phyloP scores from a whole-genome alignment of 192 early-diverging fungal genomes.

The Backusella tarrabulga region DNA sequence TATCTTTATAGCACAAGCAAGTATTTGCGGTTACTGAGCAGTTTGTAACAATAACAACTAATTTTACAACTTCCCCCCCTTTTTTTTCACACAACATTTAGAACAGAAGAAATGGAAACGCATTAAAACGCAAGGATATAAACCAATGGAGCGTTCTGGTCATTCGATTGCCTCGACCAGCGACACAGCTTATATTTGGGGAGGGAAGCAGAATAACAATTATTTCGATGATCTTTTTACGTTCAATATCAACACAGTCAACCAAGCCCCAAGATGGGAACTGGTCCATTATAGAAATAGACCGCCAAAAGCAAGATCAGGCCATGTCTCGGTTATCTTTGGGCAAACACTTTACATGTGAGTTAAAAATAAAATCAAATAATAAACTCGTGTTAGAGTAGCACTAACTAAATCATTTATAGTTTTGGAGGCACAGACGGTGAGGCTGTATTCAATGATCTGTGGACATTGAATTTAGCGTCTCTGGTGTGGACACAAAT shows the following conservation, averaged over 20 bases:
- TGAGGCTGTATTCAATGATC: conserved; percentile 50
- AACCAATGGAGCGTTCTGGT: conserved; percentile 38
- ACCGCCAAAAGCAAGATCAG: conserved; percentile 22
- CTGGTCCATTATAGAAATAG: conserved; percentile 10
- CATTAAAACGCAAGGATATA: conserved; percentile 31
- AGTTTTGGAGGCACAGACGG: conserved; percentile 59
- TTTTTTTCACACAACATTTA: background rate
- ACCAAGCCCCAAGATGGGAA: conserved; percentile 10
- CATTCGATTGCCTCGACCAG: conserved; percentile 44
- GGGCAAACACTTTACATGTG: conserved; percentile 24
- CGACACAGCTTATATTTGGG: conserved; percentile 43
- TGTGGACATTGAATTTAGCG: conserved; percentile 50
- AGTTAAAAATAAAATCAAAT: background rate
- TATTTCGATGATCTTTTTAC: conserved; percentile 46
- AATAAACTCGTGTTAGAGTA: conserved; percentile 8
- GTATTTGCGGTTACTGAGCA: background rate
- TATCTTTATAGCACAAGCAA: conserved; percentile 36
- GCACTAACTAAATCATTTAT: background rate
- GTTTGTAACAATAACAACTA: background rate
- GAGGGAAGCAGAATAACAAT: conserved; percentile 37
- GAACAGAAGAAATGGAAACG: conserved; percentile 41
- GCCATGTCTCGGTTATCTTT: conserved; percentile 18
- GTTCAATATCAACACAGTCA: conserved; percentile 38
- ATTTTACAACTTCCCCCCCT: background rate
- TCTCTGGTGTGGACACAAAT: conserved; percentile 43